Base-by-base conservation (phyloP, 352 stramenopile species). In the Phytophthora pluvialis region DNA sequence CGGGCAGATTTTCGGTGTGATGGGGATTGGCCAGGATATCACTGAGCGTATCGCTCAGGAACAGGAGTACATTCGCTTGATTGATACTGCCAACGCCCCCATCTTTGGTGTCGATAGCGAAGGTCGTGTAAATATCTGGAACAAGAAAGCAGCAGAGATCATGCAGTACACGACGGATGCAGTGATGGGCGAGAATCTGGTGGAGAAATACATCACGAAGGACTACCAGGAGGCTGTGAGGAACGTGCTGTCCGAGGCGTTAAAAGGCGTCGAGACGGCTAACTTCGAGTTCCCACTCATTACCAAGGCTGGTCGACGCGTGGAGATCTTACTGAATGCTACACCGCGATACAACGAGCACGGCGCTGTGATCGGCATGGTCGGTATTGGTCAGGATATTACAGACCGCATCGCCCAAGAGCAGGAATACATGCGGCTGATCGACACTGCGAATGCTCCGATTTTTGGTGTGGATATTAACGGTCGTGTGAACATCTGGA, bases 31-130 rank as follows among this genome's bases (percentile, higher is more conserved):
- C 6, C 79, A 88, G 42, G 78, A 88, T 52, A 86, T 83, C 46
- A 85, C 78, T 2, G 75, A 80, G 16, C 67, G 74, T 11, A 85
- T 83, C 55, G 77, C 73, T 3, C 75, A 86, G 29, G 76, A 94
- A 18, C 84, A 90, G 36, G 88, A 90, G 53, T 81, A 85, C 46
- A 75, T 56, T n/a, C 50, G 78, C 18, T 63, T 91, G 28, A 85
- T 91, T 26, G 83, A 91, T 46, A 83, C 73, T 29, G 80, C 83
- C 0, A 89, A 91, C 48, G 72, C 78, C 40, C 77, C 81, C 4
- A 89, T 89, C 33, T 88, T 91, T 59, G 83, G 80, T 33, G 71
- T 89, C 8, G 80, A 91, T 50, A 33, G 32, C 6, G 68, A 91
- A 25, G 77, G 76, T 0, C 26, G 55, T 6, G 75, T 89, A 12